Evolutionary conservation across 371 early-diverging fungal genomes (phyloP).

Genomic region (Lichtheimia ornata): DNA sequence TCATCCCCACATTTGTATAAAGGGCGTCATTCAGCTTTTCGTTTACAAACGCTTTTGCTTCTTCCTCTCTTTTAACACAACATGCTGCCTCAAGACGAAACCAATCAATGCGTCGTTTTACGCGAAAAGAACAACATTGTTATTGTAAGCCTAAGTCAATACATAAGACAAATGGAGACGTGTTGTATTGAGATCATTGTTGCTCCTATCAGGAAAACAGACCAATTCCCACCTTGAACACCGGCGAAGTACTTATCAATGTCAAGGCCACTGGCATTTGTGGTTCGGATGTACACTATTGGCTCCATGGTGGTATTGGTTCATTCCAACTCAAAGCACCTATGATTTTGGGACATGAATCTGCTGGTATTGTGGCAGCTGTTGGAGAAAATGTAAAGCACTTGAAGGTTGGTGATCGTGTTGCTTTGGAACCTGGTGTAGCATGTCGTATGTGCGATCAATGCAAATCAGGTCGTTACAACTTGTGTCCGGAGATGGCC

Average conservation of each 20-base stretch:
- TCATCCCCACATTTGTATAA: constrained; percentile 5
- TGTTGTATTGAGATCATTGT: neutral
- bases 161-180: neutral
- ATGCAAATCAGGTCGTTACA: constrained; percentile 53
- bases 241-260: constrained; percentile 47
- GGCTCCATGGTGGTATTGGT: constrained; percentile 51
- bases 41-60: neutral
- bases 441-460: constrained; percentile 62
- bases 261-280: constrained; percentile 54
- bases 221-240: constrained; percentile 25
- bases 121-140: constrained; percentile 27
- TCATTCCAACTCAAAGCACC: constrained; percentile 50
- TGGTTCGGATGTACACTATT: constrained; percentile 56
- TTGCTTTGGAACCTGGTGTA: constrained; percentile 66
- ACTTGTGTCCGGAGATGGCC: constrained; percentile 50
- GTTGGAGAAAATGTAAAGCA: constrained; percentile 56
- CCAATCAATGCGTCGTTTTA: constrained; percentile 26
- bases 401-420: constrained; percentile 72
- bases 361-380: constrained; percentile 66
- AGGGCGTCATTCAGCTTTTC: neutral
- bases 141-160: constrained; percentile 16
- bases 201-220: constrained; percentile 24
- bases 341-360: constrained; percentile 80
- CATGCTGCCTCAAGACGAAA: constrained; percentile 21
- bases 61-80: constrained; percentile 6